phyloP scores from a whole-genome alignment of 768 basidiomycete genomes.

The Galerina marginata region DNA sequence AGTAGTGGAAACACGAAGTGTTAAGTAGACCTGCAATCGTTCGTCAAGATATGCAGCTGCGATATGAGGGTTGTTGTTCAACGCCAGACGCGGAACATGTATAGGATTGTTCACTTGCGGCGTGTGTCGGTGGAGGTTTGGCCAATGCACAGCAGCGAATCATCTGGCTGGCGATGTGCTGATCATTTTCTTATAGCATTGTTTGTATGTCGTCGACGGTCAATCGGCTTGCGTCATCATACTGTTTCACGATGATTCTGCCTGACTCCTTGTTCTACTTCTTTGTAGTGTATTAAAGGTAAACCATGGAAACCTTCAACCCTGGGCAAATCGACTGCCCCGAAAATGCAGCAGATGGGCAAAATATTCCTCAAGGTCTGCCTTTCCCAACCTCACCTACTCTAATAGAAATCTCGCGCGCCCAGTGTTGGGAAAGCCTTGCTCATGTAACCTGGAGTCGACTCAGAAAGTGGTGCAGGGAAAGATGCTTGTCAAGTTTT shows the following conservation, averaged over 20 bases:
- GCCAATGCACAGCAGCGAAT: slow-evolving; percentile 32
- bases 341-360: not conserved
- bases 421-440: slow-evolving; percentile 31
- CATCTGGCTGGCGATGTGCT: slow-evolving; percentile 21
- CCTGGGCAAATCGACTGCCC: not conserved
- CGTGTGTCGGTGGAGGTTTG: slow-evolving; percentile 37
- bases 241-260: slow-evolving; percentile 18
- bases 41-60: too few species aligned
- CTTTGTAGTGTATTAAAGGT: not conserved
- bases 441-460: slow-evolving; percentile 16
- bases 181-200: slow-evolving; percentile 20
- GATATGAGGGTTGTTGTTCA: too few species aligned
- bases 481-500: too few species aligned
- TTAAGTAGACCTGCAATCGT: too few species aligned
- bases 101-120: slow-evolving; percentile 18
- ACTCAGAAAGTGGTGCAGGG: not conserved
- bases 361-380: not conserved
- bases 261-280: slow-evolving; percentile 6
- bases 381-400: not conserved
- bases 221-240: slow-evolving; percentile 19
- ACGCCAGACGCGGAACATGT: slow-evolving; percentile 12
- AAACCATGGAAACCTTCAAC: not conserved
- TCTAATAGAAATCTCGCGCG: slow-evolving; percentile 18
- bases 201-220: slow-evolving; percentile 19
- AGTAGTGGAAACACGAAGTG: too few species aligned